A percentile compares a stretch with the other conserved stretches of the same genome.
These are phyloP conservation scores for Botryotinia narcissicola DNA, from an alignment of 2,329 filamentous ascomycete genomes.

Conservation along the genomic window DNA sequence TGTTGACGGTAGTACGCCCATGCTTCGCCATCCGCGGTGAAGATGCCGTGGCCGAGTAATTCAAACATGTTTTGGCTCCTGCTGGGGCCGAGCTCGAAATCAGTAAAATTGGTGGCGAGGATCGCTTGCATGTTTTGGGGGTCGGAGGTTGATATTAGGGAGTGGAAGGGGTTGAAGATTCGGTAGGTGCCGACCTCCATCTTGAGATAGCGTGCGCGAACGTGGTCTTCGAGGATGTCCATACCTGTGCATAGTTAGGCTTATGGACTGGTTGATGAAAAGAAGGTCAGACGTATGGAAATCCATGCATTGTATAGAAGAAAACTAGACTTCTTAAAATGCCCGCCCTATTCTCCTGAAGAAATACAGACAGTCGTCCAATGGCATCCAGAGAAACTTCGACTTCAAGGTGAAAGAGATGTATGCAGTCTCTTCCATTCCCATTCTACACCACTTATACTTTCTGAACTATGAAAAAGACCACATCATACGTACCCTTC, in stretches of 20 bases:
- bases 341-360: not conserved
- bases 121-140: constrained; percentile 38
- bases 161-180: constrained; percentile 26
- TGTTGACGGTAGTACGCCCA: constrained; percentile 43
- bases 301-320: not conserved
- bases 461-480: not conserved
- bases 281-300: not conserved
- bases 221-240: constrained; percentile 31
- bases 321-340: not conserved
- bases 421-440: not conserved
- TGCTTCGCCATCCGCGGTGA: constrained; percentile 41
- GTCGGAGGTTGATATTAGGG: constrained; percentile 46
- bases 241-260: constrained; percentile 24
- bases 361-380: not conserved
- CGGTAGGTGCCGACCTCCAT: constrained; percentile 26
- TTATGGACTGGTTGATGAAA: not conserved
- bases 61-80: constrained; percentile 37
- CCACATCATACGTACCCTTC: not conserved
- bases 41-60: constrained; percentile 42
- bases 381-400: not conserved
- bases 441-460: no score
- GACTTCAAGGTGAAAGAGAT: not conserved
- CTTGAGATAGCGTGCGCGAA: constrained; percentile 19
- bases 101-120: constrained; percentile 38
- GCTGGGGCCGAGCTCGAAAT: constrained; percentile 39